Conservation (phyloP, 345 rosid genomes). For the Hirschfeldia incana region DNA sequence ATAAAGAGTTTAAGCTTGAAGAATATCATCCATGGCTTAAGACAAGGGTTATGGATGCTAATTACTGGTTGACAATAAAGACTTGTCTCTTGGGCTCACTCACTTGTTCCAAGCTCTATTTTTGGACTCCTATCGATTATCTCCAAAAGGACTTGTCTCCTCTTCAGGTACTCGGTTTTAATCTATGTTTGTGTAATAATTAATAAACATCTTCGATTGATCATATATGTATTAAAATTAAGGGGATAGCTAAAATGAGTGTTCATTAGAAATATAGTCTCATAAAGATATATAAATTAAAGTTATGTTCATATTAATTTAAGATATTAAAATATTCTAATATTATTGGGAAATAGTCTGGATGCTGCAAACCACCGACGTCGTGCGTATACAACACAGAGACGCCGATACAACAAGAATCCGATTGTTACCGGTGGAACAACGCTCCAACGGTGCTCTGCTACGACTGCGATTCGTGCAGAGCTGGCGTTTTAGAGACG, state of each 20-base stretch:
- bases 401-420: slow-evolving; percentile 57
- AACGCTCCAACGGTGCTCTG: slow-evolving; percentile 58
- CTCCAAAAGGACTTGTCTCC: slow-evolving; percentile 63
- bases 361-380: slow-evolving; percentile 96
- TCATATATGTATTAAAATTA: neutral
- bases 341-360: slow-evolving; percentile 52
- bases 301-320: neutral
- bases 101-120: slow-evolving; percentile 61
- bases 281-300: neutral
- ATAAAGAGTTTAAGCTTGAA: slow-evolving; percentile 68
- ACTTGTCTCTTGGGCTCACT: slow-evolving; percentile 72
- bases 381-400: slow-evolving; percentile 69
- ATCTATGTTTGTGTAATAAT: neutral
- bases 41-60: slow-evolving; percentile 51
- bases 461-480: slow-evolving; percentile 94
- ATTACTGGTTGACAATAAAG: slow-evolving; percentile 68
- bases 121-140: slow-evolving; percentile 92
- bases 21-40: slow-evolving; percentile 85
- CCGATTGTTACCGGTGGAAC: slow-evolving; percentile 87
- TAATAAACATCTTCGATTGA: neutral
- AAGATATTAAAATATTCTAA: neutral
- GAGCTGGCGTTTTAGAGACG: slow-evolving; percentile 89
- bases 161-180: slow-evolving; percentile 57
- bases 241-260: neutral
- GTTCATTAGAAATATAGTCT: neutral